A percentile compares a stretch with the other conserved stretches of the same genome.
These are phyloP conservation scores for Xylaria sp. DNA, from an alignment of 2,329 filamentous ascomycete genomes.

Conservation along the genomic window DNA sequence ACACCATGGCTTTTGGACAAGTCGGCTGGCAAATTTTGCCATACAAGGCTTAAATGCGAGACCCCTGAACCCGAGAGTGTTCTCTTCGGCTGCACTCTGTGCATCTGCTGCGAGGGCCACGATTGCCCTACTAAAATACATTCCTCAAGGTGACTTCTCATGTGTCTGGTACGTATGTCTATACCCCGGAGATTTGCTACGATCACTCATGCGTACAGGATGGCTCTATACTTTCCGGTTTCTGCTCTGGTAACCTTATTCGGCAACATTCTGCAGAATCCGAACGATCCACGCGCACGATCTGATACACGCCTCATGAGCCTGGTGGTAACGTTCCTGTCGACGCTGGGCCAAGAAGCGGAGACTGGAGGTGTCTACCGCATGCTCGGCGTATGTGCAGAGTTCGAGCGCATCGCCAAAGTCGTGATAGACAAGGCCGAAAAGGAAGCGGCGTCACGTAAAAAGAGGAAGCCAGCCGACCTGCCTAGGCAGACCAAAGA, in stretches of 20 bases:
- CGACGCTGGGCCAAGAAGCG: constrained; percentile 87
- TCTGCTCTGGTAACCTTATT: constrained; percentile 95
- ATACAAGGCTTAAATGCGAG: constrained; percentile 92
- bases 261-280: constrained; percentile 95
- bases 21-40: constrained; percentile 90
- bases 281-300: constrained; percentile 85
- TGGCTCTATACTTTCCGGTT: constrained; percentile 96
- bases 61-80: constrained; percentile 92
- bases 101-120: constrained; percentile 92
- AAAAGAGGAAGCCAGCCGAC: constrained; percentile 78
- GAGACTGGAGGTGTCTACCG: constrained; percentile 91
- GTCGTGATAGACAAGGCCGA: constrained; percentile 92
- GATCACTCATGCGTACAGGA: constrained; percentile 58
- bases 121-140: constrained; percentile 94
- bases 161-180: constrained; percentile 83
- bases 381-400: constrained; percentile 93
- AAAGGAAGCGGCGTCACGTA: constrained; percentile 80
- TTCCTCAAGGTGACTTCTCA: constrained; percentile 92
- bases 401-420: constrained; percentile 94
- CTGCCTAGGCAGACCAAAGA: constrained; percentile 25
- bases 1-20: constrained; percentile 98
- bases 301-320: constrained; percentile 93
- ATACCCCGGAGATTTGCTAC: not conserved
- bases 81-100: constrained; percentile 91
- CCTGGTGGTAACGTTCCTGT: constrained; percentile 90